phyloP scores from a whole-genome alignment of 2,329 filamentous ascomycete species.

The Elsinoe australis region DNA sequence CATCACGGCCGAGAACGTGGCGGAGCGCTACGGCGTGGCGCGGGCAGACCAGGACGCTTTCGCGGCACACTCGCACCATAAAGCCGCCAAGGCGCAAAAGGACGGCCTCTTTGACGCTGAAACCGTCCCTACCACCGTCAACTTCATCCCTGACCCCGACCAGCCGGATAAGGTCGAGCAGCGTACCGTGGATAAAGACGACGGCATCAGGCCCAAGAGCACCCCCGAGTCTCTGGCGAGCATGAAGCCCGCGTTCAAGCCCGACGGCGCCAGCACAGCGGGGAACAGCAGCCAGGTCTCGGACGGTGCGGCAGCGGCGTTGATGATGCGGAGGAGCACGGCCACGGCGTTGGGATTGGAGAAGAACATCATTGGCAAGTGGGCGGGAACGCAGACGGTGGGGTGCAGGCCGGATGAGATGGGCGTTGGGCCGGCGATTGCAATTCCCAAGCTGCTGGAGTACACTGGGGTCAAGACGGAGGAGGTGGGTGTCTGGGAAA shows the following conservation, averaged over 20 bases:
- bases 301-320: slow-evolving; percentile 75
- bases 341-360: slow-evolving; percentile 65
- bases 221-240: slow-evolving; percentile 63
- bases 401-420: slow-evolving; percentile 87
- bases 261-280: slow-evolving; percentile 69
- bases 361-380: slow-evolving; percentile 68
- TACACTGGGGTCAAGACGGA: slow-evolving; percentile 57
- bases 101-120: slow-evolving; percentile 66
- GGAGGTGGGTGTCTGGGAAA: slow-evolving; percentile 82
- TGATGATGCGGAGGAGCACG: slow-evolving; percentile 78
- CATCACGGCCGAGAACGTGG: slow-evolving; percentile 81
- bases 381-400: slow-evolving; percentile 65
- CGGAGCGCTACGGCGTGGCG: slow-evolving; percentile 63
- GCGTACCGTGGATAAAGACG: slow-evolving; percentile 67
- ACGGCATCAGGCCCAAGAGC: slow-evolving; percentile 67
- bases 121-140: slow-evolving; percentile 71
- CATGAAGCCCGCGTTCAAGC: slow-evolving; percentile 78
- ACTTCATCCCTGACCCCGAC: slow-evolving; percentile 57
- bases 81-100: slow-evolving; percentile 62
- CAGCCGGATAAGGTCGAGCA: slow-evolving; percentile 42
- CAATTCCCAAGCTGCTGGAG: slow-evolving; percentile 72
- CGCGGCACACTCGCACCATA: slow-evolving; percentile 64
- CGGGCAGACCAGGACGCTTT: slow-evolving; percentile 76
- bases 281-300: slow-evolving; percentile 81
- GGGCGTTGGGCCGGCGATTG: slow-evolving; percentile 81